These are phyloP conservation scores for Aspergillus haitiensis DNA, from an alignment of 495 filamentous ascomycete species.

Conservation along the genomic window DNA sequence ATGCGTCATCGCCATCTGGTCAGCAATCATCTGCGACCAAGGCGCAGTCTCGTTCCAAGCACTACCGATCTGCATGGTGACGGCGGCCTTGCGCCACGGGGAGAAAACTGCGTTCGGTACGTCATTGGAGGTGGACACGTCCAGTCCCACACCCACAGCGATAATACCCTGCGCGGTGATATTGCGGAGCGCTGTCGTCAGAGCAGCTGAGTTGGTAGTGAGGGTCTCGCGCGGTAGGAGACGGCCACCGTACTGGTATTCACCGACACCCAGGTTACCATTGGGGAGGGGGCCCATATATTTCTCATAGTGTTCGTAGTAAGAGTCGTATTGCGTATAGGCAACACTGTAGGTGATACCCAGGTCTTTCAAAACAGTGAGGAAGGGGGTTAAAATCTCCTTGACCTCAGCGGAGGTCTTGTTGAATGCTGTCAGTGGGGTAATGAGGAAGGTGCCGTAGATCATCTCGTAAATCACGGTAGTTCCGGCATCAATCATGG, in stretches of 20 bases:
- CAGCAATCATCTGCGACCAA: conserved; percentile 22
- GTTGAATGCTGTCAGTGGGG: conserved; percentile 53
- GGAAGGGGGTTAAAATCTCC: conserved; percentile 47
- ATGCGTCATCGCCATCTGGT: conserved; percentile 35
- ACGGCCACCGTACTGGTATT: conserved; percentile 47
- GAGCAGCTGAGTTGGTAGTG: conserved; percentile 44
- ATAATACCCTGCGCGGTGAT: conserved; percentile 46
- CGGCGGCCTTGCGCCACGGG: conserved; percentile 52
- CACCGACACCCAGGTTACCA: conserved; percentile 43
- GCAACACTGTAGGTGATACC: conserved; percentile 43
- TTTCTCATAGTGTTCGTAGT: conserved; percentile 40
- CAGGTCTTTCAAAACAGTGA: conserved; percentile 34
- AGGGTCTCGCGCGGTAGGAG: conserved; percentile 53
- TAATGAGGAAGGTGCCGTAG: conserved; percentile 37
- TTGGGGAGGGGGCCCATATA: conserved; percentile 48
- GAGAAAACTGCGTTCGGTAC: conserved; percentile 51
- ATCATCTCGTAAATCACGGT: conserved; percentile 5
- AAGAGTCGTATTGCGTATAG: conserved; percentile 28
- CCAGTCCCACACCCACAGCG: conserved; percentile 52
- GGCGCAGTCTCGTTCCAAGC: conserved; percentile 26
- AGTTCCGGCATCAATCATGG: conserved; percentile 21
- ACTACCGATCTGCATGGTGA: conserved; percentile 52
- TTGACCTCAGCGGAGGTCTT: conserved; percentile 48
- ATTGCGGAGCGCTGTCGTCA: conserved; percentile 42
- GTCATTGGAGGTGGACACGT: conserved; percentile 23